Conservation (phyloP, 192 early-diverging fungal species). For the Allomyces macrogynus region DNA sequence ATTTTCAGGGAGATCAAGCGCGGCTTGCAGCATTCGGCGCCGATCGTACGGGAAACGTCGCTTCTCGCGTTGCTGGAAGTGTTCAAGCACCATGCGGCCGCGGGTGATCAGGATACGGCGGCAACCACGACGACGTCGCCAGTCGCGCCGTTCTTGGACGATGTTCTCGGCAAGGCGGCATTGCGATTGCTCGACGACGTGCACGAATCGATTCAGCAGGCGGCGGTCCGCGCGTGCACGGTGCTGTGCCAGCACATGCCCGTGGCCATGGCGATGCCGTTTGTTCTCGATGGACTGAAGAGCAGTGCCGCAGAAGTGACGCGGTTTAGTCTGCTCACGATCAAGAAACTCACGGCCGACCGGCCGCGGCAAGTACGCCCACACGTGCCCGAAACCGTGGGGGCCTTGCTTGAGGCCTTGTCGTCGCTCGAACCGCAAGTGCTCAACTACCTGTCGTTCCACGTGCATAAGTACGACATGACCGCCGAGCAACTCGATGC, state of each 20-base stretch:
- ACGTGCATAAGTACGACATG: conserved; percentile 3
- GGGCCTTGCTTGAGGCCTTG: conserved; percentile 1
- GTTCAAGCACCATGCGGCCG: background rate
- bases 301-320: background rate
- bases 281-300: background rate
- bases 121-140: too few relatives aligned
- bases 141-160: background rate
- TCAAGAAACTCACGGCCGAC: background rate
- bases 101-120: background rate
- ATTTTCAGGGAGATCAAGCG: background rate
- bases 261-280: background rate
- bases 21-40: background rate
- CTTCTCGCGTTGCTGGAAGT: background rate
- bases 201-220: background rate
- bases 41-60: background rate
- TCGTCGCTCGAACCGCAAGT: conserved; percentile 5
- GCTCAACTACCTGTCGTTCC: conserved; percentile 3
- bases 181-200: background rate
- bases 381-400: background rate
- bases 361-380: background rate
- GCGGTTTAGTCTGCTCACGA: background rate
- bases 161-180: background rate
- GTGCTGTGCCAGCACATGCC: background rate
- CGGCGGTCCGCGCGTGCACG: background rate
- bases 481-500: conserved; percentile 1